Conservation (phyloP, 495 filamentous ascomycete genomes). For the Penicillium chermesinum region DNA sequence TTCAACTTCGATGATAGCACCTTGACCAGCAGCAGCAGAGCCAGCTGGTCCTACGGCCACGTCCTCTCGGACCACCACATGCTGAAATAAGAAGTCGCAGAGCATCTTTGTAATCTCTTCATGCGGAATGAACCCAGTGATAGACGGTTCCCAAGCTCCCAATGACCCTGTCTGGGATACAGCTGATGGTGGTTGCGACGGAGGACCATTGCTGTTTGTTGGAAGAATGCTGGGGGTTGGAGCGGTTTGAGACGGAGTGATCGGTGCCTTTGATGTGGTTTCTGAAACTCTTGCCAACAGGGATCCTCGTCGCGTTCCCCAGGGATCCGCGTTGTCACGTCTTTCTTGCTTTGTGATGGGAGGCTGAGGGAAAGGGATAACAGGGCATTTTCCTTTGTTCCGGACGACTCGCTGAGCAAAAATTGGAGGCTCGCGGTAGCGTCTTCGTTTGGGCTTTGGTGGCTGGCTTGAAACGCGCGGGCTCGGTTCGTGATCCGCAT, state of each 20-base stretch:
- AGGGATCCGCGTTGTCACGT: constrained; percentile 19
- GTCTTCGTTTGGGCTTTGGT: constrained; percentile 33
- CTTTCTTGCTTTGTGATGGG: constrained; percentile 33
- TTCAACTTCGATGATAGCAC: constrained; percentile 81
- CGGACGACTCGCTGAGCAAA: constrained; percentile 40
- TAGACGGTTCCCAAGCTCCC: constrained; percentile 69
- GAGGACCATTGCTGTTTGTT: constrained; percentile 10
- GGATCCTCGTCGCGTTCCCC: constrained; percentile 24
- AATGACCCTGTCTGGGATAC: constrained; percentile 31
- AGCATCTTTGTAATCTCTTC: constrained; percentile 63
- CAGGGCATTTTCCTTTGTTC: constrained; percentile 31
- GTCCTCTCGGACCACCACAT: constrained; percentile 58
- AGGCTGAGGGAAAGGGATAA: constrained; percentile 33
- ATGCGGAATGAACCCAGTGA: constrained; percentile 58
- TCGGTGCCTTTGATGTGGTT: constrained; percentile 15
- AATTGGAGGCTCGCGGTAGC: constrained; percentile 44
- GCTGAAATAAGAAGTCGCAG: constrained; percentile 67
- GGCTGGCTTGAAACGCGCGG: constrained; percentile 20
- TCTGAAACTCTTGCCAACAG: constrained; percentile 17
- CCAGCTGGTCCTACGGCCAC: constrained; percentile 42
- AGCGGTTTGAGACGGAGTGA: constrained; percentile 16
- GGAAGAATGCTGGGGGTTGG: constrained; percentile 15
- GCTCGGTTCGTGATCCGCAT: constrained; percentile 16
- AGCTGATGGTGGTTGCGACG: constrained; percentile 3
- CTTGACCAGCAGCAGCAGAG: constrained; percentile 48